Percentiles rank a stretch among this genome's conserved stretches.
phyloP scores from a whole-genome alignment of 345 rosid species.

The Salix arbutifolia region DNA sequence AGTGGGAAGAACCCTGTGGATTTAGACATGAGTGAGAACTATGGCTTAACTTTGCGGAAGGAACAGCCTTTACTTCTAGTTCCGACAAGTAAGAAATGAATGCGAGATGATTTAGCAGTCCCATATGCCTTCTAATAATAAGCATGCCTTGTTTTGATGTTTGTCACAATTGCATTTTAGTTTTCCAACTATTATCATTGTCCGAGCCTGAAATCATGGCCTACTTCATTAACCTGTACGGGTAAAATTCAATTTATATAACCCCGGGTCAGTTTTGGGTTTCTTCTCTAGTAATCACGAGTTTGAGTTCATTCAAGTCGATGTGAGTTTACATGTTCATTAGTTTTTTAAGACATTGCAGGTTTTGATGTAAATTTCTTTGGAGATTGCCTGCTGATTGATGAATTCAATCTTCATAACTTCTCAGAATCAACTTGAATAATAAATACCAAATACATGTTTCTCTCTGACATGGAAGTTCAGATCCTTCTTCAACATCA shows the following conservation, averaged over 20 bases:
- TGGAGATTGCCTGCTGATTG: neutral
- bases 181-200: too few species aligned
- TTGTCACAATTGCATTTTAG: too few species aligned
- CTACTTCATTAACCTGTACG: too few species aligned
- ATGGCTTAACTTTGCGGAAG: slow-evolving; percentile 21
- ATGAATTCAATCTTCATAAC: neutral
- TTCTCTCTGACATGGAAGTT: neutral
- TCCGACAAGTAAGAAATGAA: neutral
- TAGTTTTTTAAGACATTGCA: neutral
- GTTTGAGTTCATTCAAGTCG: too few species aligned
- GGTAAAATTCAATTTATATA: too few species aligned
- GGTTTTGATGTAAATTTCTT: neutral
- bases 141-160: too few species aligned
- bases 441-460: neutral
- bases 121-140: too few species aligned
- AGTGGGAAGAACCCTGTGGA: neutral
- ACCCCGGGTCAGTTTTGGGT: too few species aligned
- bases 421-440: neutral
- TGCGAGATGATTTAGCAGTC: neutral
- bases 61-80: slow-evolving; percentile 21
- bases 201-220: too few species aligned
- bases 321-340: too few species aligned
- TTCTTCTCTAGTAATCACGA: too few species aligned
- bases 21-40: slow-evolving; percentile 20
- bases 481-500: too few species aligned